phyloP scores from a whole-genome alignment of 1,139 yeast genomes.

The Petasospora rhodanensis region DNA sequence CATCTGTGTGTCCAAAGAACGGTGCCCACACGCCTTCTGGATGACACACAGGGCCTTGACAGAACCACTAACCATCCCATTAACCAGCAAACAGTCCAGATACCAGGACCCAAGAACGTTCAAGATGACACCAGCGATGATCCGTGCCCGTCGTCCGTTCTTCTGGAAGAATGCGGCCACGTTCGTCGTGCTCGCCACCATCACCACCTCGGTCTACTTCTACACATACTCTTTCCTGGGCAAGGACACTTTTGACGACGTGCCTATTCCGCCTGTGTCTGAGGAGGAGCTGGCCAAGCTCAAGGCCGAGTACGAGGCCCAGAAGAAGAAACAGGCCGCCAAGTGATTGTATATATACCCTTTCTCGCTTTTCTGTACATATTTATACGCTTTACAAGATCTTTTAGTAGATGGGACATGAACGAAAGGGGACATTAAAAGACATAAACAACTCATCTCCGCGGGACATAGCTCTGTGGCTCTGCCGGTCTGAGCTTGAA shows the following conservation, averaged over 20 bases:
- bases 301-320: constrained; percentile 60
- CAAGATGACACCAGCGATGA: constrained; percentile 91
- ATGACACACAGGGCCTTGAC: no score
- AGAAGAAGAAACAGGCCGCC: constrained; percentile 24
- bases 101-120: constrained; percentile 76
- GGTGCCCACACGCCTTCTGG: no score
- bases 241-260: constrained; percentile 81
- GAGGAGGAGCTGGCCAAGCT: constrained; percentile 72
- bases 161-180: constrained; percentile 71
- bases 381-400: background rate
- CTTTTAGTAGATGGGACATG: no score
- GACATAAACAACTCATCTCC: background rate
- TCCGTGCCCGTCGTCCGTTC: constrained; percentile 83
- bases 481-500: constrained; percentile 13
- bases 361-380: no score
- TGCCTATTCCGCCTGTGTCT: constrained; percentile 88
- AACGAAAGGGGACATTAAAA: no score
- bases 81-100: constrained; percentile 8
- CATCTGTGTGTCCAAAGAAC: no score
- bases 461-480: constrained; percentile 3
- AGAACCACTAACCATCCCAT: no score
- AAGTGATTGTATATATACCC: background rate
- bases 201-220: constrained; percentile 65
- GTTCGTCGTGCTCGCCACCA: constrained; percentile 51
- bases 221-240: constrained; percentile 72